Percentiles rank a stretch among this genome's conserved stretches.
Evolutionary conservation across 1,139 yeast species (phyloP).

Genomic region (Geotrichum citri-aurantii): DNA sequence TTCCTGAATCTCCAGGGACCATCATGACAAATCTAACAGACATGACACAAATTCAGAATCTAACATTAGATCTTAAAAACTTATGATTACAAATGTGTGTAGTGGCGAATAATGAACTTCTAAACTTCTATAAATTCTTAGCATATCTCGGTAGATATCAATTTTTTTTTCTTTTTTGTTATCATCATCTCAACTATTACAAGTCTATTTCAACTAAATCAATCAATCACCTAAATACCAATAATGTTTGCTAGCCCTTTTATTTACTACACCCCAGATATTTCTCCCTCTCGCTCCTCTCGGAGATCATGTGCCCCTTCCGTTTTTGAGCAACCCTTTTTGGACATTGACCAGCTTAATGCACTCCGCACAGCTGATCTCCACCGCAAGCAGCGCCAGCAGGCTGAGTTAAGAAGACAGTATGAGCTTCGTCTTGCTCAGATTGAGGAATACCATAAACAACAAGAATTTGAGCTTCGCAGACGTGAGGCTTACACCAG

Average conservation of each 20-base stretch:
- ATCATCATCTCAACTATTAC: neutral
- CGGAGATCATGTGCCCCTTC: neutral
- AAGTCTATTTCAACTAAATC: neutral
- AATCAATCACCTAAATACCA: neutral
- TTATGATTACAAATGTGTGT: neutral
- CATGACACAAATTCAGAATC: neutral
- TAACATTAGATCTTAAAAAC: neutral
- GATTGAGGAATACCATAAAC: constrained; percentile 3
- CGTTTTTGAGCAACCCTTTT: neutral
- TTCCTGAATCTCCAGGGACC: neutral
- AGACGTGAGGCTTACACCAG: constrained; percentile 7
- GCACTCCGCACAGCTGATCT: constrained; percentile 4
- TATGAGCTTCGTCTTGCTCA: constrained; percentile 6
- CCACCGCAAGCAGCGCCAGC: constrained; percentile 1
- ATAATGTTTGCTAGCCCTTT: neutral
- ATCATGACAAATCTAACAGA: neutral
- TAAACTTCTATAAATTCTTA: neutral
- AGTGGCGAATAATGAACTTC: neutral
- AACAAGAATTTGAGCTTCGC: neutral
- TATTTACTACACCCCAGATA: neutral
- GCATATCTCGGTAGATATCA: no score
- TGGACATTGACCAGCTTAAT: constrained; percentile 1
- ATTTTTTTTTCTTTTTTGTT: neutral
- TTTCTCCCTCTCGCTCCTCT: neutral
- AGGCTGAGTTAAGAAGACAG: constrained; percentile 8